Conservation (phyloP, 495 filamentous ascomycete genomes). For the Lophiostoma macrostomum region DNA sequence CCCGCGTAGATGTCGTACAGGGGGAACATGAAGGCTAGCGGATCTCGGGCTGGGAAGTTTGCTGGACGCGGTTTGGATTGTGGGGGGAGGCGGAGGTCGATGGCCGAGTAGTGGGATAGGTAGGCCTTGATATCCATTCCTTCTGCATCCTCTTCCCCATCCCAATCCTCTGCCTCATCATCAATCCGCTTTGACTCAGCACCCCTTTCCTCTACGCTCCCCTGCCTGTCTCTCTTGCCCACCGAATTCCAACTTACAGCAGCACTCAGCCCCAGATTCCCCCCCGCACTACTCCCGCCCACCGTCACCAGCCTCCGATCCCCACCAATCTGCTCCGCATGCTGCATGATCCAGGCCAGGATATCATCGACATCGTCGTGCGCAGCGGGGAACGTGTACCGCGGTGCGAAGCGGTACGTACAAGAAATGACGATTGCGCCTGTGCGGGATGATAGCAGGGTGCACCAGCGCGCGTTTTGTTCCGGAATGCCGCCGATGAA, state of each 20-base stretch:
- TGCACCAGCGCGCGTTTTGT: slow-evolving; percentile 32
- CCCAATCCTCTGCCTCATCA: slow-evolving; percentile 6
- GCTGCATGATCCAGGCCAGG: slow-evolving; percentile 29
- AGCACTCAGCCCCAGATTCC: slow-evolving; percentile 37
- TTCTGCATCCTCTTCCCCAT: neutral
- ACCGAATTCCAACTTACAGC: too few species aligned
- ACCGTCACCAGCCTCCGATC: slow-evolving; percentile 36
- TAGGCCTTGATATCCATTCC: slow-evolving; percentile 7
- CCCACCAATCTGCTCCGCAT: slow-evolving; percentile 33
- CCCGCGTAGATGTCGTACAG: slow-evolving; percentile 40
- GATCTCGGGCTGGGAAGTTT: slow-evolving; percentile 36
- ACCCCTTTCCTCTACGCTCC: too few species aligned
- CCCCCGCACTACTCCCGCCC: slow-evolving; percentile 38
- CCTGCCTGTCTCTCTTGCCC: too few species aligned
- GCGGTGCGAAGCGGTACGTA: slow-evolving; percentile 16
- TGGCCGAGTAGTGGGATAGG: slow-evolving; percentile 1
- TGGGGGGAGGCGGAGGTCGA: slow-evolving; percentile 39
- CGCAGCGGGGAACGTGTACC: slow-evolving; percentile 25
- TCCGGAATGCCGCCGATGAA: slow-evolving; percentile 42
- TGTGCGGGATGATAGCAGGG: slow-evolving; percentile 29
- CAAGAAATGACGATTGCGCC: slow-evolving; percentile 38
- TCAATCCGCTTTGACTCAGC: too few species aligned
- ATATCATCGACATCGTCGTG: slow-evolving; percentile 35
- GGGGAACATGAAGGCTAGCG: slow-evolving; percentile 33
- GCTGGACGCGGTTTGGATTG: slow-evolving; percentile 37